A percentile compares a stretch with the other conserved stretches of the same genome.
Conservation (phyloP, 139 green algal species). For the Spirogloea muscicola region DNA sequence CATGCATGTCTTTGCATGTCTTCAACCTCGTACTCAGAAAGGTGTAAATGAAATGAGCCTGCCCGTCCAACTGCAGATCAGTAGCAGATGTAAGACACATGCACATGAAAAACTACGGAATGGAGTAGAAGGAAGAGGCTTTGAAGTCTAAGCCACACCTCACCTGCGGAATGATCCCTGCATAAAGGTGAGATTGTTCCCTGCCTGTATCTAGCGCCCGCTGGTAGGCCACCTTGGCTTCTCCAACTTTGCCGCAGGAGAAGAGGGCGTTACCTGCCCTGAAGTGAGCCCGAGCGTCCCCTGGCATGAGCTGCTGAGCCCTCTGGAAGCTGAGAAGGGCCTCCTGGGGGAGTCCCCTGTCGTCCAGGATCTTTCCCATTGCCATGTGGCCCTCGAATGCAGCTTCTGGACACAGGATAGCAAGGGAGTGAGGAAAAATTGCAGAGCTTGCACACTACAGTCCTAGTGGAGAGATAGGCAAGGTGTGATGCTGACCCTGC, state of each 20-base stretch:
- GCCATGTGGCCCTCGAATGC: constrained; percentile 61
- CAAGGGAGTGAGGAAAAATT: no score
- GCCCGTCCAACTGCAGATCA: background rate
- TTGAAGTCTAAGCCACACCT: background rate
- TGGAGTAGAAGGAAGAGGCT: background rate
- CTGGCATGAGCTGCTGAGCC: constrained; percentile 42
- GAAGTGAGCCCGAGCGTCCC: constrained; percentile 61
- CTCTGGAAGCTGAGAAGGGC: constrained; percentile 50
- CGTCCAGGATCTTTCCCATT: constrained; percentile 54
- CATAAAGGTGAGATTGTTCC: background rate
- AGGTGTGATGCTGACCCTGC: no score
- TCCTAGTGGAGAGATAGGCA: no score
- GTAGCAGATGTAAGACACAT: background rate
- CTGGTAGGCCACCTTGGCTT: constrained; percentile 37
- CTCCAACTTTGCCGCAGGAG: constrained; percentile 48
- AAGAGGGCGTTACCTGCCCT: constrained; percentile 63
- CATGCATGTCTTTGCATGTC: background rate
- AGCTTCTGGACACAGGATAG: constrained; percentile 17
- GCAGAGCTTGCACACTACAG: no score
- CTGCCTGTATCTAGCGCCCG: constrained; percentile 28
- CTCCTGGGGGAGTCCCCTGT: background rate
- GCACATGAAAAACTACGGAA: background rate
- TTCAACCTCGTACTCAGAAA: background rate
- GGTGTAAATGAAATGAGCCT: background rate
- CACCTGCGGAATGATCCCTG: constrained; percentile 35